These are phyloP conservation scores for Sordariomycetes sp. DNA, from an alignment of 2,329 filamentous ascomycete species.

Conservation along the genomic window DNA sequence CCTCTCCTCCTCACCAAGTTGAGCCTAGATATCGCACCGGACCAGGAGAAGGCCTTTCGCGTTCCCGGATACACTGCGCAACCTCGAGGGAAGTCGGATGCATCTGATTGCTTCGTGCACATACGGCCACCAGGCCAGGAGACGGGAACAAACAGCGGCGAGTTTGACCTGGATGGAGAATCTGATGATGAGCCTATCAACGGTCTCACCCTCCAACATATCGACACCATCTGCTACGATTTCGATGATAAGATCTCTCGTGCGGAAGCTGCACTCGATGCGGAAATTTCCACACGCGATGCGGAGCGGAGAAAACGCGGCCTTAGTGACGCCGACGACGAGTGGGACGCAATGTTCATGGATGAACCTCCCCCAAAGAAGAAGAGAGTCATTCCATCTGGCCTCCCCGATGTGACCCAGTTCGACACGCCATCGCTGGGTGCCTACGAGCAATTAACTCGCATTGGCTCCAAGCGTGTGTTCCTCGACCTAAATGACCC, in stretches of 20 bases:
- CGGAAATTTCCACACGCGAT: background rate
- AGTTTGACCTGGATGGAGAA: conserved; percentile 37
- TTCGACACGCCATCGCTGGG: conserved; percentile 65
- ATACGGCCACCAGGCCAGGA: conserved; percentile 27
- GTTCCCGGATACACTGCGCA: conserved; percentile 26
- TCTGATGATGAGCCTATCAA: conserved; percentile 57
- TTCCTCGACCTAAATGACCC: conserved; percentile 83
- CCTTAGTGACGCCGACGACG: conserved; percentile 38
- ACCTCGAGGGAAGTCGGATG: conserved; percentile 33
- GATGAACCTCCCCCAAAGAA: conserved; percentile 51
- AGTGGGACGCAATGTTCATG: conserved; percentile 53
- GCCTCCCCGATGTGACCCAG: conserved; percentile 45
- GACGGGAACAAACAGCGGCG: conserved; percentile 20
- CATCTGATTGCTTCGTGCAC: conserved; percentile 35
- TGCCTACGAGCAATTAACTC: conserved; percentile 65
- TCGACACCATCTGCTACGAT: conserved; percentile 61
- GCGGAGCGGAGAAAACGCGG: background rate
- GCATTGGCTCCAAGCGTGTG: conserved; percentile 66
- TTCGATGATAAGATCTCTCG: conserved; percentile 7
- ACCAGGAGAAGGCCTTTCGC: conserved; percentile 78
- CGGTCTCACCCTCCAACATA: conserved; percentile 67
- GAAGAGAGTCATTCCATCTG: conserved; percentile 50
- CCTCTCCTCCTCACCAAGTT: conserved; percentile 79
- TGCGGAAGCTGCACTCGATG: conserved; percentile 1
- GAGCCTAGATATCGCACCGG: conserved; percentile 72